phyloP scores from a whole-genome alignment of 371 early-diverging fungal species.

The Syncephalastrum monosporum region DNA sequence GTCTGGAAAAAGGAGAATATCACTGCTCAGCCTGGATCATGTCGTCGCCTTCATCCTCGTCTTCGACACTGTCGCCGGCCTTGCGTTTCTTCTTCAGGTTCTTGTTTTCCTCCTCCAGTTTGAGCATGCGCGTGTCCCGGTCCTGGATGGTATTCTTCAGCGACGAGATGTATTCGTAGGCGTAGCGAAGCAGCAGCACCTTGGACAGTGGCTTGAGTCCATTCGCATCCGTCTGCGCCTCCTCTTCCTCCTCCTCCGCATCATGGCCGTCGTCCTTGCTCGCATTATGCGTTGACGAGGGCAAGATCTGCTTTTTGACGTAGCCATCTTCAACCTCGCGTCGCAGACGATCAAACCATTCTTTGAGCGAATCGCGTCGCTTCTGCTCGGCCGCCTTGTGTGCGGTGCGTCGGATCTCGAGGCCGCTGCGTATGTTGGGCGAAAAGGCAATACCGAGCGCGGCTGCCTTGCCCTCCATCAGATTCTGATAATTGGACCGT shows the following conservation, averaged over 20 bases:
- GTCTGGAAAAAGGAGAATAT: too few relatives aligned
- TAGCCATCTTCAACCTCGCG: conserved; percentile 67
- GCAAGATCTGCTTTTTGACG: conserved; percentile 25
- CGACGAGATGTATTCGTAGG: conserved; percentile 59
- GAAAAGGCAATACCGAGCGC: conserved; percentile 71
- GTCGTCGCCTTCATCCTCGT: too few relatives aligned
- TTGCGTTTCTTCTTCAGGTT: neutral
- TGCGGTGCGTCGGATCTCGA: conserved; percentile 73
- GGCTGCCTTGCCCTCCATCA: conserved; percentile 79
- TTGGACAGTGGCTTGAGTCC: conserved; percentile 44
- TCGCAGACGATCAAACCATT: conserved; percentile 77
- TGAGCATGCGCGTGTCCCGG: conserved; percentile 20
- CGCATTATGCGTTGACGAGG: neutral
- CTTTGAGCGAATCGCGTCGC: conserved; percentile 86
- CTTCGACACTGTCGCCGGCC: too few relatives aligned
- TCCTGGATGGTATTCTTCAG: conserved; percentile 36
- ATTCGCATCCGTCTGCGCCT: conserved; percentile 8
- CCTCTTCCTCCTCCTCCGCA: conserved; percentile 10
- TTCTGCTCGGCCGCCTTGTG: conserved; percentile 95
- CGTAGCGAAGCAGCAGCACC: conserved; percentile 47
- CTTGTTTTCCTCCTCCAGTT: conserved; percentile 11
- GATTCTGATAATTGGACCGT: conserved; percentile 84
- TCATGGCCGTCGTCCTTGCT: conserved; percentile 3
- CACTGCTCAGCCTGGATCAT: too few relatives aligned
- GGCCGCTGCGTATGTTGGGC: conserved; percentile 66